Evolutionary conservation across 106 monocot genomes (phyloP).

Genomic region (Amphibolis antarctica): DNA sequence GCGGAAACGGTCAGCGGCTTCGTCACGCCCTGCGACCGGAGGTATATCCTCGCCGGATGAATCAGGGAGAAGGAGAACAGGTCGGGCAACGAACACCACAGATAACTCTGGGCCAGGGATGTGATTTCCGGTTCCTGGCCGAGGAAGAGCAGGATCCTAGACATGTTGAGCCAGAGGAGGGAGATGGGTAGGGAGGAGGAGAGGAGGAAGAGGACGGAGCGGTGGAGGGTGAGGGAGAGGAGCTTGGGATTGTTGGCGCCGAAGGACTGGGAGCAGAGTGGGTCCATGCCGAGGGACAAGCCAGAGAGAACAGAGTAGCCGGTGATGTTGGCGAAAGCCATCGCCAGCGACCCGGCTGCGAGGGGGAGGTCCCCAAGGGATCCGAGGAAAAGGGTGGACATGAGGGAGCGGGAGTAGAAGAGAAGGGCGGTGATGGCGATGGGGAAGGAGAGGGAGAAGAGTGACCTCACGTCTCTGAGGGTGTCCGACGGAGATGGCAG

Average conservation of each 20-base stretch:
- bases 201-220: conserved; percentile 23
- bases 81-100: conserved; percentile 19
- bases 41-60: conserved; percentile 21
- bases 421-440: conserved; percentile 20
- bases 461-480: conserved; percentile 10
- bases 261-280: conserved; percentile 28
- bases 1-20: conserved; percentile 18
- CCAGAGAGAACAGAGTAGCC: conserved; percentile 25
- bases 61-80: conserved; percentile 23
- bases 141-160: conserved; percentile 17
- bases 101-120: conserved; percentile 11
- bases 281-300: conserved; percentile 26
- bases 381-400: conserved; percentile 27
- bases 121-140: conserved; percentile 20
- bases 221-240: conserved; percentile 20
- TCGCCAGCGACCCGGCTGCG: conserved; percentile 18
- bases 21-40: conserved; percentile 20
- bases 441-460: conserved; percentile 22
- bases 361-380: conserved; percentile 23
- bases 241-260: conserved; percentile 22
- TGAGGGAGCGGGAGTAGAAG: conserved; percentile 21
- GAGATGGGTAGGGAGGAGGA: conserved; percentile 17
- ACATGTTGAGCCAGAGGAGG: conserved; percentile 23
- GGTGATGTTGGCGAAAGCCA: conserved; percentile 28
- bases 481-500: background rate